Base-by-base conservation (phyloP, 176 grass and related monocot species). In the Melocanna baccifera region DNA sequence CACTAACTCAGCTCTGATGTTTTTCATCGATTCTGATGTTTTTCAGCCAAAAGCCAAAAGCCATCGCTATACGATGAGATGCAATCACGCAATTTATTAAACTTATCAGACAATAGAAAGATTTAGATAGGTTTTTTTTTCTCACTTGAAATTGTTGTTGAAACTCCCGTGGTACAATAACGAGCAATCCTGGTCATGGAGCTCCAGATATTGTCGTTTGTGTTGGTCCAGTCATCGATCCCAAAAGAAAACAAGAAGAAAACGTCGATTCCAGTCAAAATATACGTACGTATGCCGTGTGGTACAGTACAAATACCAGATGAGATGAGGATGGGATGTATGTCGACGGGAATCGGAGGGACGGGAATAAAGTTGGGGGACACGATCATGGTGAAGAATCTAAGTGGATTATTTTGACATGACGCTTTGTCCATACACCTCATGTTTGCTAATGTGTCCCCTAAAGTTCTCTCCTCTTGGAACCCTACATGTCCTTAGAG, bases 351-450 rank as follows among this genome's bases (percentile, higher is more conserved):
- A 48, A 53, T 9, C 20, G 18, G 12, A 81, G 23, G 51, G 69
- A 77, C 65, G 55, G 66, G 79, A 83, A 74, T 83, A 87, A 83
- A 87, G 84, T 61, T 73, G 67, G 80, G 83, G 73, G 67, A 79
- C 84, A 87, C 41, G 40, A 74, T 90, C 79, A 90, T 83, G 84
- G 42, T n/a, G 67, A 78, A 83, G 88, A 90, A 90, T 90, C 88
- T 79, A 19, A 83, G 39, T 61, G 74, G 84, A 90, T 90, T 90
- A 90, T 90, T 90, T 86, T 29, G 84, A 90, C 69, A 65, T 79
- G 84, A 90, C 84, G 68, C 84, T 86, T 90, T 90, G 88, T 90
- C 88, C 84, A 56, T 20, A 42, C 88, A 86, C 84, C 58, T 68
- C 74, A 83, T 58, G 88, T 86, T 73, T 71, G 83, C 82, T 85